A percentile compares a stretch with the other conserved stretches of the same genome.
phyloP scores from a whole-genome alignment of 331 rosid genomes.

The Telfairia occidentalis region DNA sequence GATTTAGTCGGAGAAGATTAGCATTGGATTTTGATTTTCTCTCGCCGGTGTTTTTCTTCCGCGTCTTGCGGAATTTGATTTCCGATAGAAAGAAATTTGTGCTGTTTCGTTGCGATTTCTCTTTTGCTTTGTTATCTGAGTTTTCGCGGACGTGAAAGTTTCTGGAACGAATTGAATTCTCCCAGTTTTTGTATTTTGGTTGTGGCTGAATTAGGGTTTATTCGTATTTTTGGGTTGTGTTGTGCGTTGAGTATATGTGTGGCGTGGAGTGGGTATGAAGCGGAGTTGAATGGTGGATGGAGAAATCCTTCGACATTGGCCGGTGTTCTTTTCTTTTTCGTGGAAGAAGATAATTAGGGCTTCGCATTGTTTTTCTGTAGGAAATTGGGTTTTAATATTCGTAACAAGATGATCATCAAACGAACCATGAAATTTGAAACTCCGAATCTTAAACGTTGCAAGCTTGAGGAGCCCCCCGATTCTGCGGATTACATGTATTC shows the following conservation, averaged over 20 bases:
- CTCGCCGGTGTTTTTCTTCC: not conserved
- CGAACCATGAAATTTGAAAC: constrained; percentile 58
- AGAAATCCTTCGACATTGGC: constrained; percentile 11
- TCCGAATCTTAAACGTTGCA: constrained; percentile 79
- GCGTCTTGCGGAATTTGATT: not conserved
- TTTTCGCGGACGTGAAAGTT: not conserved
- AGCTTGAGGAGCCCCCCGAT: constrained; percentile 39
- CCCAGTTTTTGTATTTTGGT: not conserved
- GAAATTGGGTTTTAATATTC: constrained; percentile 15
- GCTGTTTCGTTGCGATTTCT: not conserved
- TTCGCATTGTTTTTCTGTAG: constrained; percentile 4
- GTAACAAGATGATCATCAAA: constrained; percentile 52
- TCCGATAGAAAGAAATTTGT: not conserved
- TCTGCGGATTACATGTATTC: constrained; percentile 27
- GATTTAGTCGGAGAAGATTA: not conserved
- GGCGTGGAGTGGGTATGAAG: constrained; percentile 10
- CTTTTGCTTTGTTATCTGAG: not conserved
- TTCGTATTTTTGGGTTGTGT: not conserved
- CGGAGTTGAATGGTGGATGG: constrained; percentile 6
- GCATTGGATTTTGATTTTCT: not conserved
- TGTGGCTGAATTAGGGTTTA: constrained; percentile 6
- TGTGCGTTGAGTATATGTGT: not conserved
- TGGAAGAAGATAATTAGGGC: constrained; percentile 18
- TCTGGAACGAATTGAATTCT: constrained; percentile 7
- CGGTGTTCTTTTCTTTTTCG: not conserved